Evolutionary conservation across 2,329 filamentous ascomycete genomes (phyloP).

Genomic region (Periconia digitata): DNA sequence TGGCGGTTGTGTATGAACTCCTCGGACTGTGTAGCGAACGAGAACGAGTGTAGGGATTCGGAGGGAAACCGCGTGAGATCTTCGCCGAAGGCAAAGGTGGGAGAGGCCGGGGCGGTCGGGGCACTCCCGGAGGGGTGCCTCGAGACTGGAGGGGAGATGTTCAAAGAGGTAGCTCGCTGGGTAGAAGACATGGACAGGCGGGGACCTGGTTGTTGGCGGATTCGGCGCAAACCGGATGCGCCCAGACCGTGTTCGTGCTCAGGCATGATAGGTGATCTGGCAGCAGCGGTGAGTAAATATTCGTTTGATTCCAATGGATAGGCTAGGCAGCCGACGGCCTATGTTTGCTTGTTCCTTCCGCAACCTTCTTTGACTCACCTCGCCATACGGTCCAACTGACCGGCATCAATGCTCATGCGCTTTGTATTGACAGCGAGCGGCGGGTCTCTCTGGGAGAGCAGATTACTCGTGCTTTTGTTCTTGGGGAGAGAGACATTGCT

Average conservation of each 20-base stretch:
- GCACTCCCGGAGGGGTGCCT: constrained; percentile 51
- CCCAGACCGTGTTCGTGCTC: constrained; percentile 88
- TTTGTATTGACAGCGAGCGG: constrained; percentile 56
- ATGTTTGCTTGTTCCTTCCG: background rate
- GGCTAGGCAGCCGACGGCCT: background rate
- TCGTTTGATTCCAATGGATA: background rate
- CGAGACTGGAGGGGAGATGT: constrained; percentile 62
- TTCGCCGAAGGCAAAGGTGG: constrained; percentile 70
- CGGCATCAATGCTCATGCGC: constrained; percentile 77
- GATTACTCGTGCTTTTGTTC: constrained; percentile 53
- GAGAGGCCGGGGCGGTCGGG: constrained; percentile 68
- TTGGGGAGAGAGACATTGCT: constrained; percentile 47
- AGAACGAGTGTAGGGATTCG: constrained; percentile 97
- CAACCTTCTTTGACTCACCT: constrained; percentile 59
- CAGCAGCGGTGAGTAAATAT: constrained; percentile 8
- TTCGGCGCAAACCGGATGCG: constrained; percentile 84
- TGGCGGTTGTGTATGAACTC: constrained; percentile 89
- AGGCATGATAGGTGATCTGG: constrained; percentile 76
- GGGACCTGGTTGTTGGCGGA: constrained; percentile 80
- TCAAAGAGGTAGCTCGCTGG: constrained; percentile 71
- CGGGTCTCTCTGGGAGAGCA: constrained; percentile 41
- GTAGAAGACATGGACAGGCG: constrained; percentile 55
- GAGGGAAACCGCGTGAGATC: constrained; percentile 91
- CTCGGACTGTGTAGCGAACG: constrained; percentile 93
- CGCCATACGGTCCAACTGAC: constrained; percentile 67